Evolutionary conservation across 352 stramenopile species (phyloP), one percentile per base, ranked within the genome.

Genomic region (Pythium oligandrum): DNA sequence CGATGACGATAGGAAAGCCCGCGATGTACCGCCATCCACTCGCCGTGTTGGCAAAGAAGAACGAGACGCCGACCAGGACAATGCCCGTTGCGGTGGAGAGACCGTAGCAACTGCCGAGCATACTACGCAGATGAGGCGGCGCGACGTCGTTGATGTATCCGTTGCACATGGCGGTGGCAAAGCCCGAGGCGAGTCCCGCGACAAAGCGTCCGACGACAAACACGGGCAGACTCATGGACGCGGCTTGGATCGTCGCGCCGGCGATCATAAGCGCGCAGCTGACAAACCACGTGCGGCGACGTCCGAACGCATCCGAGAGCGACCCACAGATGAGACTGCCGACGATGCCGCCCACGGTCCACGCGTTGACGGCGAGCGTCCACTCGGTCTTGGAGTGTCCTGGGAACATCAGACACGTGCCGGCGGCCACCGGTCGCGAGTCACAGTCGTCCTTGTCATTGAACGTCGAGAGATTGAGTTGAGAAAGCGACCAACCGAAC

Each of bases 381-480:
- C 78, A 90, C 40, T 90, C 55, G 4, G 57, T 58, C 7, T 69
- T 60, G 0, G 77, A 69, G 53, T 86, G 77, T 1, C 70, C 71
- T n/a, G 77, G 69, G 51, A 88, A 87, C 62, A 85, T 75, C 32
- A 85, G 55, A 53, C 75, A 85, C n/a, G 63, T 75, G 40, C 63
- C 71, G 8, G 48, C 32, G 6, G 45, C 54, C 1, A 85, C 65
- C 5, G 73, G 76, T 9, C 61, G 66, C 1, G 66, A 70, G 38
- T 71, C 48, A 42, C 76, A 87, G 38, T 62, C 62, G 7, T 52
- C 48, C n/a, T 63, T 68, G 51, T 77, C 62, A 49, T 75, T 67
- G 47, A 79, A 85, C 32, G 73, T 64, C 1, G 66, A 66, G 34
- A 78, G 40, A 39, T 83, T 84, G 43, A 85, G 55, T 51, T 87